Evolutionary conservation across 805 yeast species (phyloP).

Genomic region (Barnettozyma populi): DNA sequence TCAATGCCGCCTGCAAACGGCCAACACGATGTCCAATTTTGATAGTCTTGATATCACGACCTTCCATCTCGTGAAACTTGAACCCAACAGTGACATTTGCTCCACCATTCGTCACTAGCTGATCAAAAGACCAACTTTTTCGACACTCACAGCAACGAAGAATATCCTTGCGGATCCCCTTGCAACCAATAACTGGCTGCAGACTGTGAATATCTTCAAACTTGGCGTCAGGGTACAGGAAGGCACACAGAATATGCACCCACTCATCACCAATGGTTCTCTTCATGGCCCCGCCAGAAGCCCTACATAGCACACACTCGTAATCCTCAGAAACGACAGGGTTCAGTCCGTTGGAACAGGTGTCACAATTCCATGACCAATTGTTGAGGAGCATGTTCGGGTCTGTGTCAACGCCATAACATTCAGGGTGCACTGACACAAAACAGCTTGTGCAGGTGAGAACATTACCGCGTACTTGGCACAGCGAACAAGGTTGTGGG

Average conservation of each 20-base stretch:
- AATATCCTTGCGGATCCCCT: conserved; percentile 37
- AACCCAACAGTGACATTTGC: conserved; percentile 50
- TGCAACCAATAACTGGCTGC: conserved; percentile 43
- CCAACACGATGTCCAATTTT: conserved; percentile 30
- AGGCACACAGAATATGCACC: conserved; percentile 73
- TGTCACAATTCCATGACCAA: conserved; percentile 74
- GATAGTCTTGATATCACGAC: conserved; percentile 18
- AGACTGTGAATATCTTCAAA: conserved; percentile 37
- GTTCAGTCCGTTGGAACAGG: conserved; percentile 64
- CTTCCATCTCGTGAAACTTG: conserved; percentile 15
- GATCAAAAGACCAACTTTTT: conserved; percentile 43
- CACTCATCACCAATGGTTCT: conserved; percentile 64
- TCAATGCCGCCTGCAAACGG: conserved; percentile 36
- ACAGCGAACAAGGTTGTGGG: conserved; percentile 48
- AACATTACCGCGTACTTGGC: conserved; percentile 41
- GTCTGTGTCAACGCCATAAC: conserved; percentile 49
- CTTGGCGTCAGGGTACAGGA: conserved; percentile 42
- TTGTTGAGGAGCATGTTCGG: conserved; percentile 2
- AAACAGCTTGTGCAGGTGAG: conserved; percentile 63
- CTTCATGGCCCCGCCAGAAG: conserved; percentile 40
- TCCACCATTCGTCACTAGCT: conserved; percentile 38
- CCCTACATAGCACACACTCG: conserved; percentile 57
- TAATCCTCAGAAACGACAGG: conserved; percentile 55
- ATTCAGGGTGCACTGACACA: conserved; percentile 59
- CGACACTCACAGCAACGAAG: conserved; percentile 48